Conservation (phyloP, 1,139 yeast genomes). For the Debaryomyces sp. region DNA sequence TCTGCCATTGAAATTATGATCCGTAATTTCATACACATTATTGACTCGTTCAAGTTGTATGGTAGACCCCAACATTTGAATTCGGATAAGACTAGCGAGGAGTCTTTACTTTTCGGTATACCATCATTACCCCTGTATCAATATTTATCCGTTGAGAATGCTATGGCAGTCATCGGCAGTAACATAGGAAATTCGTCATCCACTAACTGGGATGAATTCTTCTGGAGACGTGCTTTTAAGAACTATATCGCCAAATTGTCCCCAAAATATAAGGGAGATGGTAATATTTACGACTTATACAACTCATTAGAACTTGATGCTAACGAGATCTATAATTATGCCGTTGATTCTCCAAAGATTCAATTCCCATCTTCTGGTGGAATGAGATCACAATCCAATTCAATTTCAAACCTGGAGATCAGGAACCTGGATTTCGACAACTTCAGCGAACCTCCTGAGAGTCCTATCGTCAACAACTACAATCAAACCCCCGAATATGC, state of each 20-base stretch:
- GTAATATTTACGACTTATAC: slow-evolving; percentile 36
- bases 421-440: slow-evolving; percentile 15
- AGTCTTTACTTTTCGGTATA: slow-evolving; percentile 54
- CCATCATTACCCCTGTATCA: slow-evolving; percentile 60
- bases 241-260: slow-evolving; percentile 17
- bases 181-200: slow-evolving; percentile 30
- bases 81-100: slow-evolving; percentile 47
- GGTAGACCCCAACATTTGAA: slow-evolving; percentile 56
- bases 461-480: slow-evolving; percentile 8
- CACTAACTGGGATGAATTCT: slow-evolving; percentile 40
- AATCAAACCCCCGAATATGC: neutral
- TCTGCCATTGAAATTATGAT: slow-evolving; percentile 60
- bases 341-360: slow-evolving; percentile 19
- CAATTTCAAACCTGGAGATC: slow-evolving; percentile 6
- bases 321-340: slow-evolving; percentile 15
- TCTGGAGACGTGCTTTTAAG: slow-evolving; percentile 47
- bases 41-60: slow-evolving; percentile 56
- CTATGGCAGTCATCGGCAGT: slow-evolving; percentile 34
- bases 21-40: slow-evolving; percentile 52
- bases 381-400: slow-evolving; percentile 1
- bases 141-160: slow-evolving; percentile 46
- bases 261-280: slow-evolving; percentile 30
- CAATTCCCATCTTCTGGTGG: slow-evolving; percentile 12
- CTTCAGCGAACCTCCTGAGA: slow-evolving; percentile 17
- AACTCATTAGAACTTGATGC: slow-evolving; percentile 28